phyloP scores from a whole-genome alignment of 2,329 filamentous ascomycete species.

The Stagonosporopsis tanaceti region DNA sequence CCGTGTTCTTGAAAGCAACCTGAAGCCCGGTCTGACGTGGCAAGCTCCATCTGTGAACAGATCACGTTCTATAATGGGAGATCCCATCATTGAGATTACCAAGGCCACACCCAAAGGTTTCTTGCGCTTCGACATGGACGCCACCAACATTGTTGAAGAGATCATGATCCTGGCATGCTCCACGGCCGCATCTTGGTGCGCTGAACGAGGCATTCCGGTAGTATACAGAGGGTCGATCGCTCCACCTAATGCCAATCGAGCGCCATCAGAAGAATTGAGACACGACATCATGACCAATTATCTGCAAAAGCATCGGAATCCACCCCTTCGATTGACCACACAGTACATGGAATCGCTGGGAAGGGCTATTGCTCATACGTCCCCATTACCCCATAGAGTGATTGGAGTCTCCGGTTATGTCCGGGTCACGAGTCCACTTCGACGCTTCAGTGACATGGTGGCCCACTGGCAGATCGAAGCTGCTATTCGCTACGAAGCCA shows the following conservation, averaged over 20 bases:
- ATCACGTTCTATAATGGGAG: slow-evolving; percentile 51
- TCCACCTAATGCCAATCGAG: slow-evolving; percentile 22
- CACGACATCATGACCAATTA: slow-evolving; percentile 49
- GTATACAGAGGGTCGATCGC: slow-evolving; percentile 56
- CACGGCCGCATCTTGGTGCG: slow-evolving; percentile 61
- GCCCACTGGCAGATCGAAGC: slow-evolving; percentile 72
- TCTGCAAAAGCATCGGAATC: slow-evolving; percentile 44
- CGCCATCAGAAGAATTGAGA: slow-evolving; percentile 29
- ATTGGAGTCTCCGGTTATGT: slow-evolving; percentile 63
- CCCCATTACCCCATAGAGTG: slow-evolving; percentile 58
- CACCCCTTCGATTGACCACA: slow-evolving; percentile 49
- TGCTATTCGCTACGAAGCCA: slow-evolving; percentile 64
- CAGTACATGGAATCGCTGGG: slow-evolving; percentile 54
- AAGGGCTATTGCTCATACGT: slow-evolving; percentile 54
- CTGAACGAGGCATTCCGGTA: slow-evolving; percentile 60
- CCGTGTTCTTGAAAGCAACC: slow-evolving; percentile 47
- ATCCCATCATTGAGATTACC: slow-evolving; percentile 54
- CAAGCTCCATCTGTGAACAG: slow-evolving; percentile 50
- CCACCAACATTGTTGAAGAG: slow-evolving; percentile 45
- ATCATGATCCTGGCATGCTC: slow-evolving; percentile 65
- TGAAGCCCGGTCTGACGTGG: slow-evolving; percentile 49
- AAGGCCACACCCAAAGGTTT: slow-evolving; percentile 14
- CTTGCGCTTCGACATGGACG: slow-evolving; percentile 25
- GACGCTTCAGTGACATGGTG: slow-evolving; percentile 68
- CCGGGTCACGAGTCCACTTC: slow-evolving; percentile 68